Conservation (phyloP, 352 stramenopile species). For the Globisporangium splendens region DNA sequence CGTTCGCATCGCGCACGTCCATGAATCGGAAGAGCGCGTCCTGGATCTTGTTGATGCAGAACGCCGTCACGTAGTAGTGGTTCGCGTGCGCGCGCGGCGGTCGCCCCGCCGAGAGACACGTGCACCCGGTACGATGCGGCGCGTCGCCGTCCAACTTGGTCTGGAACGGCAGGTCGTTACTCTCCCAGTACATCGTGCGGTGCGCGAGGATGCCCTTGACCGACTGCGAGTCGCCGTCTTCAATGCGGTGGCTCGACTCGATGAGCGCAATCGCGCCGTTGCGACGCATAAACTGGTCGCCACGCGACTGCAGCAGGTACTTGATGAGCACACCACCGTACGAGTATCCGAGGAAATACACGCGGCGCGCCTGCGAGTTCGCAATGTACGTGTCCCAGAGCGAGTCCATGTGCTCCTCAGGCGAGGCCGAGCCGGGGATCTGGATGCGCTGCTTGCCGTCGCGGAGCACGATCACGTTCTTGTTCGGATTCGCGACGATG, state of each 20-base stretch:
- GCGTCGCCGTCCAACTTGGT: slow-evolving; percentile 73
- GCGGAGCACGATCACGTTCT: slow-evolving; percentile 83
- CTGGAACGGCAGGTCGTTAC: slow-evolving; percentile 77
- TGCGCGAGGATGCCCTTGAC: slow-evolving; percentile 85
- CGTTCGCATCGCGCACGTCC: slow-evolving; percentile 70
- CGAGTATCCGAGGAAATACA: slow-evolving; percentile 88
- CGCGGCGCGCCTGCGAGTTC: slow-evolving; percentile 43
- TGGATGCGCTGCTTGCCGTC: slow-evolving; percentile 79
- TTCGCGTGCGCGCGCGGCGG: slow-evolving; percentile 69
- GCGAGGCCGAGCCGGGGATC: slow-evolving; percentile 79
- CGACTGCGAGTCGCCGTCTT: slow-evolving; percentile 82
- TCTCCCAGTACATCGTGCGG: slow-evolving; percentile 89
- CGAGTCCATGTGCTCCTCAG: slow-evolving; percentile 87
- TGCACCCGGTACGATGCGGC: slow-evolving; percentile 78
- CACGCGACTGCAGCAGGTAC: slow-evolving; percentile 84
- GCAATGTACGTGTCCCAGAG: slow-evolving; percentile 84
- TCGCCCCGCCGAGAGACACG: slow-evolving; percentile 70
- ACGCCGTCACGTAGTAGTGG: slow-evolving; percentile 87
- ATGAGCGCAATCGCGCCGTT: slow-evolving; percentile 85
- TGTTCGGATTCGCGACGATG: slow-evolving; percentile 87
- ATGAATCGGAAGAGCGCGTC: slow-evolving; percentile 84
- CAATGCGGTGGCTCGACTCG: slow-evolving; percentile 84
- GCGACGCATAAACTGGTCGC: slow-evolving; percentile 82
- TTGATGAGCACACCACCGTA: slow-evolving; percentile 88
- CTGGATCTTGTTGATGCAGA: slow-evolving; percentile 87